Base-by-base conservation (phyloP, 108 stramenopile genomes). In the Thalassiosira profunda region DNA sequence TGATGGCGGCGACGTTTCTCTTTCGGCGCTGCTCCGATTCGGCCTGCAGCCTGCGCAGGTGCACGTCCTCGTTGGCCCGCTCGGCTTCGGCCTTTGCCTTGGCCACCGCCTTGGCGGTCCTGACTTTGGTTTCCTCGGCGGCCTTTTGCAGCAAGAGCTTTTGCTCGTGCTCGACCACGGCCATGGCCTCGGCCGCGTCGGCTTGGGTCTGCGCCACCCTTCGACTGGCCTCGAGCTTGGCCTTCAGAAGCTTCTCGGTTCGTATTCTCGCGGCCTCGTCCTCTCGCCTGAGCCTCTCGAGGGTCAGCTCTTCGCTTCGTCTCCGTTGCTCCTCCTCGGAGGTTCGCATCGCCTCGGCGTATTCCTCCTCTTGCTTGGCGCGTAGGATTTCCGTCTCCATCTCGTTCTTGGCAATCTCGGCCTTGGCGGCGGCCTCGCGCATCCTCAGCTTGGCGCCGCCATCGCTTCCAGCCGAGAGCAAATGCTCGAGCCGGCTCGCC, bases 51-150 rank as follows among this genome's bases (percentile, higher is more conserved):
- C 73, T 64, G 26, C 86, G 82, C 9, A 88, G 44, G 41, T 69
- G 63, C 4, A 93, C 44, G 45, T 89, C 94, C 76, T 93, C 89
- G 79, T 93, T 95, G 54, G 78, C 56, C 4, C 89, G 81, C 65
- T 92, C 84, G n/a, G 82, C 86, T 38, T 69, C 62, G 23, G 87
- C 81, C 43, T 77, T 83, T 4, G 90, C 92, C 33, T 70, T 72
- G 5, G 87, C 88, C 42, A 90, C 86, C 12, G 85, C 82, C 72
- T 80, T 45, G 30, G 76, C 71, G 21, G 66, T 74, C 37, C 74
- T 67, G n/a, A 73, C 54, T 41, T 73, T 74, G 54, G 70, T 58
- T 67, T 67, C 76, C 44, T 78, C 81, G 12, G 58, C 51, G 6
- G 71, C 76, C 52, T 67, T 74, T 36, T 78, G 76, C 1, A 74